Evolutionary conservation across 1,139 yeast genomes (phyloP).

Genomic region (Zygosaccharomyces pseudobailii): DNA sequence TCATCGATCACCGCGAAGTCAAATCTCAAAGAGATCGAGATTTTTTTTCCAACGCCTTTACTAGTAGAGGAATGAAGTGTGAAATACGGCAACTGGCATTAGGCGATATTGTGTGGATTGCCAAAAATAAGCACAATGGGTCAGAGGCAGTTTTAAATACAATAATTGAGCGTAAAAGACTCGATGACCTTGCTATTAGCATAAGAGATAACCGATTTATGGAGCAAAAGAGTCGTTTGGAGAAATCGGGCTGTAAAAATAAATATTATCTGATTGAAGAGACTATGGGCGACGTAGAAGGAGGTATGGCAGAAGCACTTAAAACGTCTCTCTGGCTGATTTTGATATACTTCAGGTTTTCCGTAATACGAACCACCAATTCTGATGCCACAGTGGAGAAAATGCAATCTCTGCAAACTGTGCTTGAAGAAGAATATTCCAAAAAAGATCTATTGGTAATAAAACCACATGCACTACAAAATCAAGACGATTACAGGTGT

Average conservation of each 20-base stretch:
- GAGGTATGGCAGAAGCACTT: constrained; percentile 57
- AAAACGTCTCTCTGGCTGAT: constrained; percentile 75
- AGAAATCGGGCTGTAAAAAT: constrained; percentile 60
- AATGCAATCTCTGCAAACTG: constrained; percentile 52
- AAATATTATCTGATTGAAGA: constrained; percentile 85
- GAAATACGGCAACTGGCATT: constrained; percentile 61
- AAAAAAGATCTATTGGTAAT: constrained; percentile 42
- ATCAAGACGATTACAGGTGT: constrained; percentile 49
- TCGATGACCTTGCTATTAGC: constrained; percentile 79
- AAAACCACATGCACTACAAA: constrained; percentile 46
- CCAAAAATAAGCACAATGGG: constrained; percentile 53
- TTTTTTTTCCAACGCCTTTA: constrained; percentile 56
- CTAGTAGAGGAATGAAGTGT: constrained; percentile 45
- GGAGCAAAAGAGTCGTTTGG: constrained; percentile 79
- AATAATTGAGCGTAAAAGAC: constrained; percentile 81
- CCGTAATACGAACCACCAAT: constrained; percentile 60
- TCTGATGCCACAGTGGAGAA: constrained; percentile 73
- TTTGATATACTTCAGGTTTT: constrained; percentile 61
- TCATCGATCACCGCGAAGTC: constrained; percentile 82
- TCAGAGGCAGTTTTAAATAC: constrained; percentile 69
- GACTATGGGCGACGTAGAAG: constrained; percentile 42
- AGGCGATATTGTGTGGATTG: constrained; percentile 92
- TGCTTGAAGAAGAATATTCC: constrained; percentile 40
- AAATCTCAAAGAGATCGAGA: constrained; percentile 56
- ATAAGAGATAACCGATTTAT: constrained; percentile 82